These are phyloP conservation scores for Ambrosiella xylebori DNA, from an alignment of 2,329 filamentous ascomycete species.

Conservation along the genomic window DNA sequence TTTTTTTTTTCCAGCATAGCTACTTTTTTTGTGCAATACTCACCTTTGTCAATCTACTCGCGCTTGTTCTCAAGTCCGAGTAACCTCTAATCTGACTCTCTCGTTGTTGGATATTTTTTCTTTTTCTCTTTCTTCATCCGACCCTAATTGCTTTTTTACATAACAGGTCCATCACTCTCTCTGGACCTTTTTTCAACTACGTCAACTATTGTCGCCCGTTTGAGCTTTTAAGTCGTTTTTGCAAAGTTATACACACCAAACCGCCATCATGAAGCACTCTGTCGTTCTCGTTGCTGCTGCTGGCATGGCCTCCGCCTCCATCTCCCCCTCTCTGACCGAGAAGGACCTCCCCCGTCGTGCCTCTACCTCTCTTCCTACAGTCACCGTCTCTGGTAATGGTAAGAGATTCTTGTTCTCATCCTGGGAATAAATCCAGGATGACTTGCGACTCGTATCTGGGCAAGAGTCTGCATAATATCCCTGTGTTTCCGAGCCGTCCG, in stretches of 20 bases:
- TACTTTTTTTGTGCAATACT: constrained; percentile 14
- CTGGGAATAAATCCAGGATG: background rate
- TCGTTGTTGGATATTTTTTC: constrained; percentile 22
- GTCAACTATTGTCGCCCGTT: constrained; percentile 2
- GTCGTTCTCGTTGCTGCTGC: constrained; percentile 26
- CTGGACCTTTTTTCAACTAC: constrained; percentile 12
- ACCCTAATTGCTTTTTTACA: background rate
- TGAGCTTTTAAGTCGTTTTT: background rate
- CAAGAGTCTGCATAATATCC: background rate
- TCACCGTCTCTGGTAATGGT: constrained; percentile 42
- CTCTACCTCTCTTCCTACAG: constrained; percentile 27
- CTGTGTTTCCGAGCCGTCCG: background rate
- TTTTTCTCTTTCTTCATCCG: constrained; percentile 6
- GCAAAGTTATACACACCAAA: background rate
- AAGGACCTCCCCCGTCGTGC: constrained; percentile 33
- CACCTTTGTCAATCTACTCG: constrained; percentile 5
- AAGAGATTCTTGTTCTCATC: constrained; percentile 14
- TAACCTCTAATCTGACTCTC: constrained; percentile 20
- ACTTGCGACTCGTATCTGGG: background rate
- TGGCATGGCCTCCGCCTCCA: constrained; percentile 27
- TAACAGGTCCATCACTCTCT: constrained; percentile 9
- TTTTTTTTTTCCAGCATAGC: constrained; percentile 19
- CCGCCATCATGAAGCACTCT: constrained; percentile 13
- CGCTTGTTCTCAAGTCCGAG: constrained; percentile 9
- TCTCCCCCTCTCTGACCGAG: constrained; percentile 33